These are phyloP conservation scores for Misopates orontium DNA, from an alignment of 257 asterid species.

Conservation along the genomic window DNA sequence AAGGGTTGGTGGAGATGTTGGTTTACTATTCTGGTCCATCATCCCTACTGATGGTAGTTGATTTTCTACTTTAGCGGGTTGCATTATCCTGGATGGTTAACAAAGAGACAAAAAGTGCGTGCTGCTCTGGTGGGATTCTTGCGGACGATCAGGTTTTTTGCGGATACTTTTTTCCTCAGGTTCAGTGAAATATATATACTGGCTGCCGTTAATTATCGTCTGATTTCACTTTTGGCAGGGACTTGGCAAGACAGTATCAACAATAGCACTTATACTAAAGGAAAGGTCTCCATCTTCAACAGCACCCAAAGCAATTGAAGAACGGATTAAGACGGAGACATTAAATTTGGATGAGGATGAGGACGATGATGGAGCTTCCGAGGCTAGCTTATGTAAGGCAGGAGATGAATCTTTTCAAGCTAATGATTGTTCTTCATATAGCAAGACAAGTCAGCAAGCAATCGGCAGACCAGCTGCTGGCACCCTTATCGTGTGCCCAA, in stretches of 20 bases:
- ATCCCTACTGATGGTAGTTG: conserved; percentile 27
- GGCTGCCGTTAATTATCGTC: conserved; percentile 17
- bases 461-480: conserved; percentile 91
- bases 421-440: conserved; percentile 33
- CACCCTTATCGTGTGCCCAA: conserved; percentile 95
- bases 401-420: conserved; percentile 38
- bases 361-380: conserved; percentile 35
- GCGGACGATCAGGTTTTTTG: conserved; percentile 96
- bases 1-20: neutral
- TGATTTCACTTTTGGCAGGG: conserved; percentile 58
- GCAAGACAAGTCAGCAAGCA: conserved; percentile 38
- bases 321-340: conserved; percentile 61
- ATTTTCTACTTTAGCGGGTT: conserved; percentile 62
- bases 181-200: conserved; percentile 15
- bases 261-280: conserved; percentile 87
- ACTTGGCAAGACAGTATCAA: conserved; percentile 94
- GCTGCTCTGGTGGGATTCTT: conserved; percentile 97
- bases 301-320: conserved; percentile 39
- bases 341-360: conserved; percentile 90
- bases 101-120: conserved; percentile 78
- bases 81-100: conserved; percentile 98
- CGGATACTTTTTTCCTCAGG: conserved; percentile 22
- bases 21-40: neutral
- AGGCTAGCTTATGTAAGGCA: conserved; percentile 33
- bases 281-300: conserved; percentile 75